Evolutionary conservation across 306 rosid species (phyloP).

Genomic region (Astragalus glycyphyllos): DNA sequence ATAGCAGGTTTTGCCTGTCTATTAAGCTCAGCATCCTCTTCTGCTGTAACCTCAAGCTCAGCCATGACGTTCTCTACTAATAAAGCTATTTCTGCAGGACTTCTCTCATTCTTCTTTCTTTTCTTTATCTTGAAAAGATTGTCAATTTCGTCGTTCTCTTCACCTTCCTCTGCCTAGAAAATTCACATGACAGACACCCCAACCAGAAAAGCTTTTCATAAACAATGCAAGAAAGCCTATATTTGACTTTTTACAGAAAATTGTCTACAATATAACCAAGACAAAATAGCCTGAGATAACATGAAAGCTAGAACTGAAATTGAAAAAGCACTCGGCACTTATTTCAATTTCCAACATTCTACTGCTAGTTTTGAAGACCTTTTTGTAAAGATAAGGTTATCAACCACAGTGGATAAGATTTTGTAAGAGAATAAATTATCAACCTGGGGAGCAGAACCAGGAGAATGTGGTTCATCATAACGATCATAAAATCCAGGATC

Average conservation of each 20-base stretch:
- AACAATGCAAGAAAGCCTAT: neutral
- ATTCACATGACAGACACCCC: slow-evolving; percentile 27
- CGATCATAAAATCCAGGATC: slow-evolving; percentile 75
- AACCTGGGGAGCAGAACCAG: slow-evolving; percentile 84
- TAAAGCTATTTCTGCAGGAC: slow-evolving; percentile 91
- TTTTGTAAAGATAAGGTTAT: neutral
- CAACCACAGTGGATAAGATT: neutral
- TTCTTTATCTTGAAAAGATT: slow-evolving; percentile 78
- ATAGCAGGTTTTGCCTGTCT: slow-evolving; percentile 86
- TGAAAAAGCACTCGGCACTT: neutral
- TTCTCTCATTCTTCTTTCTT: slow-evolving; percentile 82
- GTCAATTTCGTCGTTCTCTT: slow-evolving; percentile 81
- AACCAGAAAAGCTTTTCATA: slow-evolving; percentile 27
- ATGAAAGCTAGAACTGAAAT: neutral
- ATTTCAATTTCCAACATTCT: neutral
- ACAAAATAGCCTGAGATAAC: neutral
- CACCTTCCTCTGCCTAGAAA: slow-evolving; percentile 91
- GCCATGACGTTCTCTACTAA: slow-evolving; percentile 97
- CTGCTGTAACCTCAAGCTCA: slow-evolving; percentile 94
- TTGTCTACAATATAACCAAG: neutral
- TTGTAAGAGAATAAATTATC: slow-evolving; percentile 3
- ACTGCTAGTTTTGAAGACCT: slow-evolving; percentile 14
- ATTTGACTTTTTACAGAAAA: neutral
- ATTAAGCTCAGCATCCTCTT: slow-evolving; percentile 93
- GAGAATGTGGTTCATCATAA: slow-evolving; percentile 76